Evolutionary conservation across 2,329 filamentous ascomycete species (phyloP).

Genomic region (Alternaria metachromatica): DNA sequence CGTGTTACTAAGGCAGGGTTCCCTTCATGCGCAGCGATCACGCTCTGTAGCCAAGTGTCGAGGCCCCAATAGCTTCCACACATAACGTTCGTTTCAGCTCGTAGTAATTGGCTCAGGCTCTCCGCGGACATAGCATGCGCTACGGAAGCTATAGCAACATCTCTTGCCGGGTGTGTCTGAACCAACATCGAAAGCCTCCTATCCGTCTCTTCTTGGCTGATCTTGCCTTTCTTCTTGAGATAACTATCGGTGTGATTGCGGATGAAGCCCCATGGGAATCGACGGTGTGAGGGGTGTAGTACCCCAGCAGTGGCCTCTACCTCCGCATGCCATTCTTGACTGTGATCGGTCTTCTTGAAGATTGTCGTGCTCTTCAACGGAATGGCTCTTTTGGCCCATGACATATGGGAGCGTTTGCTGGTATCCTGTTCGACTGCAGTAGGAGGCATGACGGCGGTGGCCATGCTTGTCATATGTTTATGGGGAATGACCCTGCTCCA

Average conservation of each 20-base stretch:
- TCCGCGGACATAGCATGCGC: slow-evolving; percentile 38
- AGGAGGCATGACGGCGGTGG: neutral
- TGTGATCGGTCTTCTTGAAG: slow-evolving; percentile 34
- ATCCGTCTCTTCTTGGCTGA: slow-evolving; percentile 30
- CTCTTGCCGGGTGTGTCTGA: slow-evolving; percentile 24
- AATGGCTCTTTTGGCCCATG: slow-evolving; percentile 21
- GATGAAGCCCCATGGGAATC: slow-evolving; percentile 32
- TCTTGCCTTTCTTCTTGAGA: slow-evolving; percentile 41
- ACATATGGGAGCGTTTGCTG: slow-evolving; percentile 15
- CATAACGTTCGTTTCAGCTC: slow-evolving; percentile 32
- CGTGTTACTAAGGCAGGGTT: slow-evolving; percentile 32
- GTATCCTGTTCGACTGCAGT: slow-evolving; percentile 8
- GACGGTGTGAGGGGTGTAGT: slow-evolving; percentile 31
- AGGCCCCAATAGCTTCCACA: slow-evolving; percentile 39
- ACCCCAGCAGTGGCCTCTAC: slow-evolving; percentile 31
- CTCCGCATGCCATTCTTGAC: slow-evolving; percentile 38
- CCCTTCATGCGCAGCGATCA: slow-evolving; percentile 38
- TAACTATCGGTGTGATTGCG: slow-evolving; percentile 36
- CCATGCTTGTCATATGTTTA: neutral
- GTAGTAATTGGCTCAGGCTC: slow-evolving; percentile 29
- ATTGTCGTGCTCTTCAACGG: slow-evolving; percentile 19
- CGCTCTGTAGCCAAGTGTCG: slow-evolving; percentile 34
- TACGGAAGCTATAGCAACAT: slow-evolving; percentile 40
- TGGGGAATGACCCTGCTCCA: neutral
- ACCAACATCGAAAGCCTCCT: slow-evolving; percentile 30